Percentiles rank a stretch among this genome's conserved stretches.
These are phyloP conservation scores for Bimuria novae-zelandiae DNA, from an alignment of 2,329 filamentous ascomycete genomes.

Conservation along the genomic window DNA sequence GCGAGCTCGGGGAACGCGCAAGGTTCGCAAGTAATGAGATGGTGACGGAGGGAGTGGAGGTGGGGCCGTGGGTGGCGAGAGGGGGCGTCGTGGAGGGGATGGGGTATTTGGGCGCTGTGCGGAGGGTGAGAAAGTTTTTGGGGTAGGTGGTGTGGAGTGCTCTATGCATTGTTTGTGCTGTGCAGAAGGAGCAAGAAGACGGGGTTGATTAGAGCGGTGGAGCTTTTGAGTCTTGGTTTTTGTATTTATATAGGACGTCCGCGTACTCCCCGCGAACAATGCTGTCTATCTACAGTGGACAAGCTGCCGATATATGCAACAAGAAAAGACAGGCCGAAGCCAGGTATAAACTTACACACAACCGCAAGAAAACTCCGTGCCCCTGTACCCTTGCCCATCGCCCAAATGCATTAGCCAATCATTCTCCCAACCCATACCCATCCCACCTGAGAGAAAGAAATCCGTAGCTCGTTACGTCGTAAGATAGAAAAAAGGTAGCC, in stretches of 20 bases:
- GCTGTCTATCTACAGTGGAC: constrained; percentile 6
- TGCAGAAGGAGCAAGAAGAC: no score
- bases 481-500: background rate
- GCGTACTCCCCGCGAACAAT: background rate
- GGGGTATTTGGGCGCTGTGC: constrained; percentile 35
- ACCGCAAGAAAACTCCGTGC: no score
- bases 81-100: constrained; percentile 26
- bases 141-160: constrained; percentile 1
- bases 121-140: constrained; percentile 38
- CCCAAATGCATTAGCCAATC: background rate
- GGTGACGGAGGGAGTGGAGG: constrained; percentile 4
- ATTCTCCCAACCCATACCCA: background rate
- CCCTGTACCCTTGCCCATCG: background rate
- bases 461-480: constrained; percentile 8
- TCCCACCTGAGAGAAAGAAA: background rate
- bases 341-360: background rate
- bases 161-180: no score
- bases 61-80: constrained; percentile 30
- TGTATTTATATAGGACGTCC: background rate
- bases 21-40: constrained; percentile 13
- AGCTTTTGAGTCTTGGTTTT: no score
- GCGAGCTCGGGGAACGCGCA: constrained; percentile 7
- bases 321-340: background rate
- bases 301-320: background rate
- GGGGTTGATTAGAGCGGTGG: no score